Base-by-base conservation (phyloP, 2,329 filamentous ascomycete species). In the Aspergillus novofumigatus region DNA sequence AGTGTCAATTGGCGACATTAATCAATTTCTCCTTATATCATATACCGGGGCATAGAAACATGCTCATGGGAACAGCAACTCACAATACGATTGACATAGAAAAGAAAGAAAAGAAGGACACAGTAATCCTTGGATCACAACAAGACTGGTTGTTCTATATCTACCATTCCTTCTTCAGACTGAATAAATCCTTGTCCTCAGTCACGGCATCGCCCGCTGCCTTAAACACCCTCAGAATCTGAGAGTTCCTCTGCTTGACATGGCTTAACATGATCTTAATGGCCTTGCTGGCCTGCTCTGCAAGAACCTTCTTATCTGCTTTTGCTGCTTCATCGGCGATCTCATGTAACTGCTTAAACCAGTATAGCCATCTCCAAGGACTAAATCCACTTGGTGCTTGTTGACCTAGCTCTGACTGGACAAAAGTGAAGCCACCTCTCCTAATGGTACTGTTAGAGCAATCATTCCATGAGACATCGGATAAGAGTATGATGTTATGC, bases 331-430 rank as follows among this genome's bases (percentile, higher is more conserved):
- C 53, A 7, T 67, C 64, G 11, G 51, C 51, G 28, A 67, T 65
- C 38, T 66, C 53, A 58, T 67, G 62, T 4, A 68, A 54, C 49
- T 64, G 59, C 58, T 65, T 68, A 3, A 69, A 51, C 67, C 67
- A 69, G 59, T 55, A 69, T 57, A 69, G 56, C 7, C 53, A 68
- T 61, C 67, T 64, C 66, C 62, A 69, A 11, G 63, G 65, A 6
- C 57, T 56, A 45, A 69, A 66, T 50, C 65, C 66, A 55, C 49
- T 26, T 5, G 61, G 62, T 41, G 64, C 53, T 56, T 61, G 66
- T 54, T 60, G 52, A 7, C 66, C 67, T 3, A 68, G 57, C 35
- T 65, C 65, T 0, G 66, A 69, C 47, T 64, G 28, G 20, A 64
- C 6, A 41, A 68, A 68, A 4, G 26, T n/a, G 28, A 48, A 20